Evolutionary conservation across 208 protist species (phyloP).

Genomic region (Lotmaria passim): DNA sequence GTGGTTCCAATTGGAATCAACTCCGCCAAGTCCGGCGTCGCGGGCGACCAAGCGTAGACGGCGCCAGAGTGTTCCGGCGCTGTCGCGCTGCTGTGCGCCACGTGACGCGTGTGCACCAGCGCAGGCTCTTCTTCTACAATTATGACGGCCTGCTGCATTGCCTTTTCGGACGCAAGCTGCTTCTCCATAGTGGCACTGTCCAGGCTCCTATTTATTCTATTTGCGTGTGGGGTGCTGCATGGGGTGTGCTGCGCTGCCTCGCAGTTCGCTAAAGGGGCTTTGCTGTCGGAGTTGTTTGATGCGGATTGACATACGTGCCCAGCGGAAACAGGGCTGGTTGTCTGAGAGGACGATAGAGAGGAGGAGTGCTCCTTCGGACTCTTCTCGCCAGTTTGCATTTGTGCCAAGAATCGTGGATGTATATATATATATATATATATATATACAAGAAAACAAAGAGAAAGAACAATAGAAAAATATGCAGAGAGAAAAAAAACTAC

Average conservation of each 20-base stretch:
- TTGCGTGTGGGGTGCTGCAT: background rate
- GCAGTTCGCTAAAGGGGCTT: background rate
- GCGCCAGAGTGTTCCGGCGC: background rate
- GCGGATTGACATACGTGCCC: background rate
- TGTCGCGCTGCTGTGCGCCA: background rate
- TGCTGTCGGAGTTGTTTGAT: background rate
- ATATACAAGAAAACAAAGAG: constrained; percentile 1
- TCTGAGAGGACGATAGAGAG: background rate
- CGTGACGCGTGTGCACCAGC: constrained; percentile 4
- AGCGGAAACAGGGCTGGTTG: background rate
- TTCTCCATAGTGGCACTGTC: background rate
- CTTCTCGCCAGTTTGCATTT: background rate
- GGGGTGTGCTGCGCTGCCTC: background rate
- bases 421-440: constrained; percentile 22
- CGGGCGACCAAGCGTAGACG: background rate
- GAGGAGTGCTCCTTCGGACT: constrained; percentile 1
- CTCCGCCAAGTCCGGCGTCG: constrained; percentile 9
- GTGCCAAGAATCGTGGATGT: background rate
- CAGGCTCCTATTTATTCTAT: too few relatives aligned
- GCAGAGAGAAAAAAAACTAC: too few relatives aligned
- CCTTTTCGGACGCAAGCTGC: background rate
- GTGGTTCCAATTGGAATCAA: constrained; percentile 9
- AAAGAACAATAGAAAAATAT: background rate
- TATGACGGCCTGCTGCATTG: background rate
- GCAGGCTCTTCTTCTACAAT: constrained; percentile 9